A percentile compares a stretch with the other conserved stretches of the same genome.
Conservation (phyloP, 306 rosid genomes). For the Sicyos edulis region DNA sequence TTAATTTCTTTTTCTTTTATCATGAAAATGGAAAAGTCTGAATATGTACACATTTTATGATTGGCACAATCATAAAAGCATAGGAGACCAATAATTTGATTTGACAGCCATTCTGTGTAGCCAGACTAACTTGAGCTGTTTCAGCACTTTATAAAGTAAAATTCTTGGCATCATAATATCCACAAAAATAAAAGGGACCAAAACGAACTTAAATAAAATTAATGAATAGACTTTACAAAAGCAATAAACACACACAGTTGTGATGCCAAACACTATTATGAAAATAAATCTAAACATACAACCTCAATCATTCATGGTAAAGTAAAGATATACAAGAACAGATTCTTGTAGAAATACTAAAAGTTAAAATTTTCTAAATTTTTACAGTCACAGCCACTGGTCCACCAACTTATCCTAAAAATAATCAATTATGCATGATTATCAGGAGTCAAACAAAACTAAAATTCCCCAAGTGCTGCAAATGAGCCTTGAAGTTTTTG, state of each 20-base stretch:
- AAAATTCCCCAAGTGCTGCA: neutral
- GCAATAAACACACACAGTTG: conserved; percentile 9
- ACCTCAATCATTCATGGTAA: conserved; percentile 11
- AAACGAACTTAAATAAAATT: conserved; percentile 8
- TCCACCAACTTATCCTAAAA: neutral
- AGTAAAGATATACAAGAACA: neutral
- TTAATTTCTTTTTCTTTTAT: neutral
- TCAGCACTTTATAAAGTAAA: conserved; percentile 14
- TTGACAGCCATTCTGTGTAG: conserved; percentile 12
- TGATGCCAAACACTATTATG: conserved; percentile 8
- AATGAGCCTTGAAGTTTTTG: neutral
- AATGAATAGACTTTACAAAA: conserved; percentile 5
- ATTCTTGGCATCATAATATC: conserved; percentile 17
- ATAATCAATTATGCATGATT: neutral
- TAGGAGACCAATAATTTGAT: conserved; percentile 14
- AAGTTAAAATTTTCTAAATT: neutral
- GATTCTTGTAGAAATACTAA: neutral
- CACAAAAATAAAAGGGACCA: conserved; percentile 13
- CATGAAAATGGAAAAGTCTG: neutral
- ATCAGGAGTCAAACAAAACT: neutral
- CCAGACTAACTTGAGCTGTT: conserved; percentile 19
- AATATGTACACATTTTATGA: conserved; percentile 6
- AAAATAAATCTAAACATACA: conserved; percentile 3
- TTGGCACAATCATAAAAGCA: conserved; percentile 16
- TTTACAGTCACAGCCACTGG: neutral